These are phyloP conservation scores for Backusella macrospora DNA, from an alignment of 192 early-diverging fungal species.

Conservation along the genomic window DNA sequence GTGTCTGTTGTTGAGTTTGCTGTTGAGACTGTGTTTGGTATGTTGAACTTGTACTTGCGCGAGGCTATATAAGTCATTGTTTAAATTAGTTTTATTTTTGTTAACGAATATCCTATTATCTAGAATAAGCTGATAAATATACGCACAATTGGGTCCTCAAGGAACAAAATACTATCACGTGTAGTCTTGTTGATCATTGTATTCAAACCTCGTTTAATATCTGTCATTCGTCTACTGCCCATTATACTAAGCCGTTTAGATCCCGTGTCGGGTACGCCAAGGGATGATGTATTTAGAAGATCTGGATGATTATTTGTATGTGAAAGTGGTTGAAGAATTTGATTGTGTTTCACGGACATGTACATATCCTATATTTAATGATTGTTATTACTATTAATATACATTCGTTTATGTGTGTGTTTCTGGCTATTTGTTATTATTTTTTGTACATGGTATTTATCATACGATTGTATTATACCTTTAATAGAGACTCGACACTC, in stretches of 20 bases:
- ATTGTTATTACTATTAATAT: background rate
- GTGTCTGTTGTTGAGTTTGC: background rate
- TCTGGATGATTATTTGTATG: background rate
- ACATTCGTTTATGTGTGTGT: background rate
- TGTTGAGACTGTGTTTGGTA: background rate
- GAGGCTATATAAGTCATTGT: background rate
- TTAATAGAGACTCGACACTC: slow-evolving; percentile 57
- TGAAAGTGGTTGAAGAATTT: slow-evolving; percentile 52
- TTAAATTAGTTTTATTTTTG: background rate
- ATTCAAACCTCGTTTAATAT: slow-evolving; percentile 31
- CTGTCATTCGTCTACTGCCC: slow-evolving; percentile 27
- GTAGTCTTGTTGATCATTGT: slow-evolving; percentile 31
- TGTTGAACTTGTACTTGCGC: slow-evolving; percentile 27
- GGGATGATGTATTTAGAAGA: background rate
- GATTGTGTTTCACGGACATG: slow-evolving; percentile 58
- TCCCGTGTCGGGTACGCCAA: background rate
- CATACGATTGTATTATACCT: slow-evolving; percentile 29
- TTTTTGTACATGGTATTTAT: background rate
- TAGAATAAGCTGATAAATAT: background rate
- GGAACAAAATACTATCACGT: slow-evolving; percentile 26
- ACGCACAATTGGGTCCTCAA: slow-evolving; percentile 5
- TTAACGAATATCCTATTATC: background rate
- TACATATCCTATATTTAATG: slow-evolving; percentile 53
- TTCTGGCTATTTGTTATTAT: background rate
- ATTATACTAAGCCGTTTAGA: slow-evolving; percentile 28